phyloP scores from a whole-genome alignment of 2,329 filamentous ascomycete genomes.

The Anthostomella pinea region DNA sequence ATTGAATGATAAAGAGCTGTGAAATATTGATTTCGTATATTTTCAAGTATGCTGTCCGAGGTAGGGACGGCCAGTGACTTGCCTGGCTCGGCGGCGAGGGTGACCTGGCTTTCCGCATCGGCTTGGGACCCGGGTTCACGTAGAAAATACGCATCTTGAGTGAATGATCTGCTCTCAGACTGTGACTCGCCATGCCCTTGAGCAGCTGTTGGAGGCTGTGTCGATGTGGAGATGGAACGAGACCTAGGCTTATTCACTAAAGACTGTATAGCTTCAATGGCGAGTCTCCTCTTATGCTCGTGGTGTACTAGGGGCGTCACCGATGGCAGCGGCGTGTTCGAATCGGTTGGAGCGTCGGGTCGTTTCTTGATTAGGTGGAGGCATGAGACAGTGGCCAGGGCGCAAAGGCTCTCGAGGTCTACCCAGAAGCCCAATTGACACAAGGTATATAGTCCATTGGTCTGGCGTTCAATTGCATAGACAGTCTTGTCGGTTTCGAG shows the following conservation, averaged over 20 bases:
- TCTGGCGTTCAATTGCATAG: conserved; percentile 66
- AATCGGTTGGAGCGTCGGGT: conserved; percentile 25
- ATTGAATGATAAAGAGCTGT: conserved; percentile 62
- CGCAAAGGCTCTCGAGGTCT: conserved; percentile 52
- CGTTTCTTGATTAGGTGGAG: conserved; percentile 31
- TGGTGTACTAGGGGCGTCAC: conserved; percentile 47
- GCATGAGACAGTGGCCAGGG: conserved; percentile 47
- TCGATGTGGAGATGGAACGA: conserved; percentile 36
- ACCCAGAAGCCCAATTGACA: conserved; percentile 69
- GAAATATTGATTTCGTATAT: conserved; percentile 56
- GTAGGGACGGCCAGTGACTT: conserved; percentile 36
- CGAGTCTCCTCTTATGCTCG: conserved; percentile 51
- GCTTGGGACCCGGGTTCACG: background rate
- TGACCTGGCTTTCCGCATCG: conserved; percentile 10
- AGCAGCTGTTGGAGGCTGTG: conserved; percentile 12
- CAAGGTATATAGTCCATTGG: conserved; percentile 59
- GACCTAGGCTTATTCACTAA: conserved; percentile 54
- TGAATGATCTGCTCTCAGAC: background rate
- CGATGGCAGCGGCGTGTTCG: conserved; percentile 22
- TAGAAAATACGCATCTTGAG: conserved; percentile 3
- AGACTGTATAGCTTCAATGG: conserved; percentile 63
- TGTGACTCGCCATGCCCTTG: conserved; percentile 13
- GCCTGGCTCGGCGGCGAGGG: conserved; percentile 11
- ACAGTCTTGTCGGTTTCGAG: conserved; percentile 51
- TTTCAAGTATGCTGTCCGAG: conserved; percentile 54